Percentiles rank a stretch among this genome's conserved stretches.
These are phyloP conservation scores for Aspergillus sp. DNA, from an alignment of 2,329 filamentous ascomycete genomes.

Conservation along the genomic window DNA sequence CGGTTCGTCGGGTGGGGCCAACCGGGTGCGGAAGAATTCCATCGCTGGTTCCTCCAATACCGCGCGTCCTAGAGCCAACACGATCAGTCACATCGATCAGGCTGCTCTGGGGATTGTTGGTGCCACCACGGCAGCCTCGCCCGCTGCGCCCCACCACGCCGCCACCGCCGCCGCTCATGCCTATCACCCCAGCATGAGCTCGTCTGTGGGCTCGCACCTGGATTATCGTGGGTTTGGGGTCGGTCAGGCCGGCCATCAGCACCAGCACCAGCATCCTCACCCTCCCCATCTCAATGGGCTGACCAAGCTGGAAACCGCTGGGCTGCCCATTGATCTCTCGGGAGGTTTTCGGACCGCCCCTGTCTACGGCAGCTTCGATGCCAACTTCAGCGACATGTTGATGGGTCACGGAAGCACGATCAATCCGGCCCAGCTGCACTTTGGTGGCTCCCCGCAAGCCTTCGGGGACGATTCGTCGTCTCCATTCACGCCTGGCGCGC, in stretches of 20 bases:
- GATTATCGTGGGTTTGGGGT: slow-evolving; percentile 57
- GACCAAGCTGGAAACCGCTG: slow-evolving; percentile 73
- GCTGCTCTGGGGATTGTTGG: slow-evolving; percentile 58
- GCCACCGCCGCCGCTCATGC: slow-evolving; percentile 53
- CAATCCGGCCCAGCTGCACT: slow-evolving; percentile 66
- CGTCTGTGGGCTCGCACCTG: slow-evolving; percentile 46
- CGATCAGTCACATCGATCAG: slow-evolving; percentile 85
- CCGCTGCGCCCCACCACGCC: slow-evolving; percentile 9
- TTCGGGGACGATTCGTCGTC: slow-evolving; percentile 34
- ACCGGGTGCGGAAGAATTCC: slow-evolving; percentile 85
- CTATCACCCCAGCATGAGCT: slow-evolving; percentile 67
- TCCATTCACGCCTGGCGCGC: slow-evolving; percentile 34
- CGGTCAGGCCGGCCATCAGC: slow-evolving; percentile 9
- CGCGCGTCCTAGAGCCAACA: slow-evolving; percentile 87
- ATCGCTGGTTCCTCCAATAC: slow-evolving; percentile 54
- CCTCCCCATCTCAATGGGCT: slow-evolving; percentile 60
- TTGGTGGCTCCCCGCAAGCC: slow-evolving; percentile 63
- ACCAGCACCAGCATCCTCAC: slow-evolving; percentile 10
- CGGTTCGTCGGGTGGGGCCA: slow-evolving; percentile 49
- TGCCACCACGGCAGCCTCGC: slow-evolving; percentile 14
- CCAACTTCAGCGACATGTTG: slow-evolving; percentile 61
- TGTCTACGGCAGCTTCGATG: slow-evolving; percentile 60
- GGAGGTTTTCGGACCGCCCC: slow-evolving; percentile 72
- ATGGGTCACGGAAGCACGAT: slow-evolving; percentile 58
- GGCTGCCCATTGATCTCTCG: slow-evolving; percentile 57